Evolutionary conservation across 176 grass and related monocot species (phyloP).

Genomic region (Cenchrus americanus): DNA sequence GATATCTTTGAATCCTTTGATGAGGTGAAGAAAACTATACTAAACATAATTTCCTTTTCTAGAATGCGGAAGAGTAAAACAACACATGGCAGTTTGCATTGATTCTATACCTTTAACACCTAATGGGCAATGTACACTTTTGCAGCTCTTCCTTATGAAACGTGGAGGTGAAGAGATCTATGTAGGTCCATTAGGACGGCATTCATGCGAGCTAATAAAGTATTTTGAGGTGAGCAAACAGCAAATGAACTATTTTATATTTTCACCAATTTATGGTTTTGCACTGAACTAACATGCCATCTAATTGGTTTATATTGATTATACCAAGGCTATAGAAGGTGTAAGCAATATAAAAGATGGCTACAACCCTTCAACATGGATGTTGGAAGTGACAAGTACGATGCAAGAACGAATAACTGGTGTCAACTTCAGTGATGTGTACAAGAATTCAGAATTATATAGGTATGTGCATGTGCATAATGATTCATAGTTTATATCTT

Average conservation of each 20-base stretch:
- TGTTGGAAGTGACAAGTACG: constrained; percentile 70
- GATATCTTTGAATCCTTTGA: constrained; percentile 94
- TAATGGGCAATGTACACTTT: constrained; percentile 14
- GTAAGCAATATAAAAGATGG: constrained; percentile 80
- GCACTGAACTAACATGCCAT: not conserved
- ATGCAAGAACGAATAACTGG: constrained; percentile 63
- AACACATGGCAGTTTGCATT: not conserved
- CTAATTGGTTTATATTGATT: constrained; percentile 3
- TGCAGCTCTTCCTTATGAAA: constrained; percentile 19
- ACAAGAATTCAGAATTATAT: constrained; percentile 75
- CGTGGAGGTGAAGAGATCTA: constrained; percentile 87
- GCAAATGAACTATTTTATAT: not conserved
- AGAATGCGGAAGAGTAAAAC: not conserved
- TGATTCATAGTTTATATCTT: constrained; percentile 6
- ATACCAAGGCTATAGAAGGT: constrained; percentile 59
- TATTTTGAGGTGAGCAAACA: constrained; percentile 76
- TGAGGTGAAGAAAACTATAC: constrained; percentile 56
- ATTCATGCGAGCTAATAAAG: constrained; percentile 63
- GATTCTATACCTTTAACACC: constrained; percentile 16
- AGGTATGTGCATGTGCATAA: constrained; percentile 38
- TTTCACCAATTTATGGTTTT: constrained; percentile 10
- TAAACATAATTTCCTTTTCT: constrained; percentile 4
- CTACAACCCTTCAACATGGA: constrained; percentile 93
- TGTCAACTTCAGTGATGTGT: constrained; percentile 58
- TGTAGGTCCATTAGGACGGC: constrained; percentile 68